Conservation (phyloP, 2,329 filamentous ascomycete species). For the Sporothrix protearum region DNA sequence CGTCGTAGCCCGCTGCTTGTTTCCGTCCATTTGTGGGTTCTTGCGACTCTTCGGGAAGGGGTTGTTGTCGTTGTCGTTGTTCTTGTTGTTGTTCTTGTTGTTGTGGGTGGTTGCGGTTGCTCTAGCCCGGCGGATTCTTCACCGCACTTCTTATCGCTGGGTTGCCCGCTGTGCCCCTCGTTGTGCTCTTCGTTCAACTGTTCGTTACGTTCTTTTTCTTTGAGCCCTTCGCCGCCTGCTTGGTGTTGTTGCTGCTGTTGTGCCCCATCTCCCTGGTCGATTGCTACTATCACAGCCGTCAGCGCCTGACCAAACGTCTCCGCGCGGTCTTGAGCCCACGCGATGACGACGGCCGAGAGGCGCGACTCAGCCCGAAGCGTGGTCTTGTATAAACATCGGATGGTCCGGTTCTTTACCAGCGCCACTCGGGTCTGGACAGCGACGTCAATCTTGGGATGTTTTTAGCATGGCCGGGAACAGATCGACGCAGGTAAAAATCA, state of each 20-base stretch:
- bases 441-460: background rate
- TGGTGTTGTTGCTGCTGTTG: background rate
- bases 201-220: background rate
- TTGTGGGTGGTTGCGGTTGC: too few relatives aligned
- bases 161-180: background rate
- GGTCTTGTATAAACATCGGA: slow-evolving; percentile 7
- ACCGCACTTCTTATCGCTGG: background rate
- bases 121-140: slow-evolving; percentile 6
- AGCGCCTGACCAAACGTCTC: slow-evolving; percentile 8
- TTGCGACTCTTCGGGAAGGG: background rate
- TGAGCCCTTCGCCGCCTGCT: background rate
- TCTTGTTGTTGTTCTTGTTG: too few relatives aligned
- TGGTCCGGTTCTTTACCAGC: slow-evolving; percentile 5
- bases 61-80: too few relatives aligned
- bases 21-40: background rate
- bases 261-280: background rate
- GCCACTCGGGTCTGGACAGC: background rate
- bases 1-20: slow-evolving; percentile 1
- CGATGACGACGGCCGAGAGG: slow-evolving; percentile 1
- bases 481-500: background rate
- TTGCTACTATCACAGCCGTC: background rate
- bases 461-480: background rate
- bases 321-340: slow-evolving; percentile 2
- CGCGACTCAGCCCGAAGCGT: slow-evolving; percentile 3
- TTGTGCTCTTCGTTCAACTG: background rate